Conservation (phyloP, 2,329 filamentous ascomycete species). For the Fusarium camptoceras region DNA sequence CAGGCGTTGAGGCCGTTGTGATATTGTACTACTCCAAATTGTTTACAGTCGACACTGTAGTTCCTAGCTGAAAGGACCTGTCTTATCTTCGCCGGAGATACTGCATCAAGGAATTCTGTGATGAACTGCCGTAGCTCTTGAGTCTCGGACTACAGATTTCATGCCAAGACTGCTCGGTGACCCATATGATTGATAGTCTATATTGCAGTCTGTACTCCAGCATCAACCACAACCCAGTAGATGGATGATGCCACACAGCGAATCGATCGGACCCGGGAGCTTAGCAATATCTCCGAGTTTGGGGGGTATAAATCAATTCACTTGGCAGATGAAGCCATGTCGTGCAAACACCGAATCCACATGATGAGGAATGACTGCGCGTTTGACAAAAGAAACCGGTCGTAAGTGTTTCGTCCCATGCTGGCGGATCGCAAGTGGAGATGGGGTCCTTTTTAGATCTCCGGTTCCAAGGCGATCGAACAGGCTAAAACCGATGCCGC, state of each 20-base stretch:
- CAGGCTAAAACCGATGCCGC: conserved; percentile 27
- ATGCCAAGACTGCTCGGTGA: conserved; percentile 15
- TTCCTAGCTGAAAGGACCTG: neutral
- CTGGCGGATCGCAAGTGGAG: conserved; percentile 24
- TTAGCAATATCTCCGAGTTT: neutral
- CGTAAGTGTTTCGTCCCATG: conserved; percentile 15
- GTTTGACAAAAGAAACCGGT: conserved; percentile 27
- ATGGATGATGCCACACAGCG: neutral
- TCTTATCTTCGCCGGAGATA: conserved; percentile 18
- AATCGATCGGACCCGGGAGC: neutral
- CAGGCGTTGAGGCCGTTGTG: neutral
- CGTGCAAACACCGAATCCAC: conserved; percentile 15
- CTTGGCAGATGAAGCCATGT: conserved; percentile 15
- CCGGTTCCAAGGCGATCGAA: conserved; percentile 25
- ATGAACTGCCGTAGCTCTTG: conserved; percentile 28
- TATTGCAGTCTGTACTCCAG: neutral
- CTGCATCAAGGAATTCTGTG: conserved; percentile 19
- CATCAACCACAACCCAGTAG: conserved; percentile 1
- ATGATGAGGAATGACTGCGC: conserved; percentile 31
- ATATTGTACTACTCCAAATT: neutral
- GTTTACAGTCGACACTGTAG: neutral
- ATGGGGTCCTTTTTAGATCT: conserved; percentile 21
- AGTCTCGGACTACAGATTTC: conserved; percentile 9
- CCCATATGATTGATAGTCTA: conserved; percentile 11
- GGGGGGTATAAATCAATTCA: neutral